Conservation (phyloP, 805 yeast genomes). For the Zygotorulaspora sp. region DNA sequence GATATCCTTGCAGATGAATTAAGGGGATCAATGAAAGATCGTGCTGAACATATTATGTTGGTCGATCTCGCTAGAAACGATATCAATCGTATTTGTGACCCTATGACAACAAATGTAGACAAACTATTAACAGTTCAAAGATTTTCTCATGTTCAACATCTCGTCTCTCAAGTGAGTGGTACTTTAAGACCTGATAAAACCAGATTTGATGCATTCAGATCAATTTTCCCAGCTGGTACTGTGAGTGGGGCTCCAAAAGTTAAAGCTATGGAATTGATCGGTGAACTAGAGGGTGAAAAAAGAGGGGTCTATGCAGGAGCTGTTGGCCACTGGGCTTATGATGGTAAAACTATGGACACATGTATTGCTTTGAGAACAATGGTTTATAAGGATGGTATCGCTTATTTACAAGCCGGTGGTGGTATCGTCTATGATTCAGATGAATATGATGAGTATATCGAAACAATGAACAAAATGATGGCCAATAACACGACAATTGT, state of each 20-base stretch:
- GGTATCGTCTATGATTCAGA: slow-evolving; percentile 96
- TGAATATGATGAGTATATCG: slow-evolving; percentile 90
- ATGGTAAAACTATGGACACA: slow-evolving; percentile 92
- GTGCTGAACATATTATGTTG: slow-evolving; percentile 98
- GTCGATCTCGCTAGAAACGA: slow-evolving; percentile 97
- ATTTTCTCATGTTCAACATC: slow-evolving; percentile 94
- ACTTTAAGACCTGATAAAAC: slow-evolving; percentile 77
- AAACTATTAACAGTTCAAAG: slow-evolving; percentile 84
- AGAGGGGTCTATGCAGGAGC: slow-evolving; percentile 99
- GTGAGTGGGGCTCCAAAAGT: slow-evolving; percentile 99
- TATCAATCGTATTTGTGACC: slow-evolving; percentile 90
- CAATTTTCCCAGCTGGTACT: slow-evolving; percentile 98
- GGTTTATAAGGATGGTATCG: slow-evolving; percentile 87
- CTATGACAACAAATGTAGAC: slow-evolving; percentile 79
- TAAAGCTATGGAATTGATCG: slow-evolving; percentile 90
- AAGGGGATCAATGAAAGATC: slow-evolving; percentile 75
- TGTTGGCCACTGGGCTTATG: slow-evolving; percentile 97
- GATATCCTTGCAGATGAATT: slow-evolving; percentile 73
- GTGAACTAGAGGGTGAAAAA: slow-evolving; percentile 83
- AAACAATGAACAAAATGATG: slow-evolving; percentile 95
- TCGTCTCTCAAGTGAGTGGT: slow-evolving; percentile 93
- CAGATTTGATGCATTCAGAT: slow-evolving; percentile 94
- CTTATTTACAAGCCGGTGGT: slow-evolving; percentile 97
- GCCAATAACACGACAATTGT: slow-evolving; percentile 86
- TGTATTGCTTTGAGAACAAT: slow-evolving; percentile 96